Evolutionary conservation across 2,329 filamentous ascomycete species (phyloP).

Genomic region (Diplodia scrobiculata): DNA sequence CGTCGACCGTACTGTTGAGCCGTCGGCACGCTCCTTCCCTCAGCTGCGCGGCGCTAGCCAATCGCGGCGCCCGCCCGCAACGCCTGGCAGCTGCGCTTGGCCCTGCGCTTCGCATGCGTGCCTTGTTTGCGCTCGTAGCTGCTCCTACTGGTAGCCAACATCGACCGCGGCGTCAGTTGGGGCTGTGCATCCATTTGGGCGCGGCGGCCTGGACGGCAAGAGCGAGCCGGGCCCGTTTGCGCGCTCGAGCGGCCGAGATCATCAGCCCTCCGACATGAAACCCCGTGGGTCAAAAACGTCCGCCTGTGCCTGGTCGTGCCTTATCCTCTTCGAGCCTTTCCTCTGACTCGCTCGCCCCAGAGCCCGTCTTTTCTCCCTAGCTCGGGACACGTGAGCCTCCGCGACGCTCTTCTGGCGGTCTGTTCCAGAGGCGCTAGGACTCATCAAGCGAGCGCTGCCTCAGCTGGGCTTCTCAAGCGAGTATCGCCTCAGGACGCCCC

Average conservation of each 20-base stretch:
- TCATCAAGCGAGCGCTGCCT: conserved; percentile 3
- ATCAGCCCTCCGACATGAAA: conserved; percentile 24
- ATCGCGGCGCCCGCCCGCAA: conserved; percentile 2
- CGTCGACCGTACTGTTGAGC: not conserved
- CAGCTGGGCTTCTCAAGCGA: not conserved
- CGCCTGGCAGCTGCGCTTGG: conserved; percentile 5
- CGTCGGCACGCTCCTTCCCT: not conserved
- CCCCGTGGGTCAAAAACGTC: conserved; percentile 21
- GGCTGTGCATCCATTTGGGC: not conserved
- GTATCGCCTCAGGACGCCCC: not conserved
- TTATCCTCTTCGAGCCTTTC: conserved; percentile 16
- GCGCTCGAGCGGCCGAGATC: conserved; percentile 22
- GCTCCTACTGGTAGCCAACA: conserved; percentile 11
- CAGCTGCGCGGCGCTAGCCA: conserved; percentile 1
- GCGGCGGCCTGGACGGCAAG: not conserved
- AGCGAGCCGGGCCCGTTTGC: conserved; percentile 10
- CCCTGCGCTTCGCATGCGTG: not conserved
- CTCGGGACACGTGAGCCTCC: conserved; percentile 9
- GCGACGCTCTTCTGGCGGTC: conserved; percentile 21
- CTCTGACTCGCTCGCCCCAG: conserved; percentile 15
- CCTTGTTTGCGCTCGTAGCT: conserved; percentile 15
- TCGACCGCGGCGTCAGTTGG: conserved; percentile 3
- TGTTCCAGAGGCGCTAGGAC: conserved; percentile 2
- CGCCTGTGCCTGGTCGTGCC: conserved; percentile 15
- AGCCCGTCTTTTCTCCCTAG: conserved; percentile 1